Evolutionary conservation across 257 asterid genomes (phyloP).

Genomic region (Oldenlandia corymbosa): DNA sequence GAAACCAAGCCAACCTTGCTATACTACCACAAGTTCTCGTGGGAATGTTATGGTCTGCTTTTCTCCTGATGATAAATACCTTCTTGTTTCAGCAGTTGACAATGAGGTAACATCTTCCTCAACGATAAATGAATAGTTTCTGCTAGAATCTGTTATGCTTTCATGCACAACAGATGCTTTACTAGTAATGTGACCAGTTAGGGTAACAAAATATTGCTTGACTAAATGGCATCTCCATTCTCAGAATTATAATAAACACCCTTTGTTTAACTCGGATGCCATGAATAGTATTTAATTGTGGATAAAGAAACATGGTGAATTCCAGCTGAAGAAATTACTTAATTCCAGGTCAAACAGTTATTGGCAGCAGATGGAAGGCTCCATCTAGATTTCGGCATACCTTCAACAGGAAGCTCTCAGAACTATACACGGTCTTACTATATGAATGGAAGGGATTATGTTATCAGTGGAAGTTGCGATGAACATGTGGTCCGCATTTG

Average conservation of each 20-base stretch:
- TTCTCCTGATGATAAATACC: conserved; percentile 90
- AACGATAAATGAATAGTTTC: not conserved
- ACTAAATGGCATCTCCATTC: not conserved
- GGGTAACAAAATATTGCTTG: not conserved
- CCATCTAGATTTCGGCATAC: conserved; percentile 67
- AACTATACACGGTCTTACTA: conserved; percentile 88
- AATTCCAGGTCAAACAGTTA: conserved; percentile 73
- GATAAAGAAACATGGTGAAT: not conserved
- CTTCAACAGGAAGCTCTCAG: conserved; percentile 81
- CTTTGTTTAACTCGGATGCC: not conserved
- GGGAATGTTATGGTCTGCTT: conserved; percentile 97
- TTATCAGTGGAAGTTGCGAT: conserved; percentile 96
- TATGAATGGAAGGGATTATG: conserved; percentile 87
- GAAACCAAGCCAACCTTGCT: conserved; percentile 69
- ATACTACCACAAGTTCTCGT: conserved; percentile 71
- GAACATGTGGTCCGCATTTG: conserved; percentile 82
- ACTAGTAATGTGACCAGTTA: not conserved
- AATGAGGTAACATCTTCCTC: conserved; percentile 57
- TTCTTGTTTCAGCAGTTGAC: conserved; percentile 93
- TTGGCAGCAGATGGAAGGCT: conserved; percentile 90
- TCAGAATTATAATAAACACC: not conserved
- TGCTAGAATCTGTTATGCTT: not conserved
- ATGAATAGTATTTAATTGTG: not conserved
- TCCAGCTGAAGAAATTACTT: not conserved
- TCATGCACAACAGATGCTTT: not conserved